Conservation (phyloP, 306 rosid genomes). For the Comarum palustre region DNA sequence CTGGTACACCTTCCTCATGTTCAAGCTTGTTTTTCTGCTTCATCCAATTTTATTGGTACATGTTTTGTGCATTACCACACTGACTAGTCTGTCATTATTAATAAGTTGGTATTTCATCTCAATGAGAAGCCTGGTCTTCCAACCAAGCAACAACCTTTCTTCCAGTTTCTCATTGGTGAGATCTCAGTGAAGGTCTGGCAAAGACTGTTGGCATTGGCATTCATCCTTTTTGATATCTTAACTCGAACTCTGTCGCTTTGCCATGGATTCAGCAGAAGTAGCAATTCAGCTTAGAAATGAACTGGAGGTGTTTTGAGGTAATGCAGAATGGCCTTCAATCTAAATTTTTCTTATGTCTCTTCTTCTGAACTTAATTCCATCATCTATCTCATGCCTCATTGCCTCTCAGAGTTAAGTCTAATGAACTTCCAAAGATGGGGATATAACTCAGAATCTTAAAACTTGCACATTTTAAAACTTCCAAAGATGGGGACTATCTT, state of each 20-base stretch:
- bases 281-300: background rate
- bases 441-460: background rate
- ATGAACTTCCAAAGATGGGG: background rate
- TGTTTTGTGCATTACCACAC: background rate
- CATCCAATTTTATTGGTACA: constrained; percentile 3
- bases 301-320: constrained; percentile 13
- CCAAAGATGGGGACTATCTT: no score
- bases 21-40: constrained; percentile 10
- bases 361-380: background rate
- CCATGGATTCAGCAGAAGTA: background rate
- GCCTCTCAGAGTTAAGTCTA: background rate
- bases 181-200: constrained; percentile 5
- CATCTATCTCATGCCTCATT: background rate
- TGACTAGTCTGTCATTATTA: background rate
- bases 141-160: background rate
- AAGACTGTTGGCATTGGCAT: background rate
- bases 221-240: background rate
- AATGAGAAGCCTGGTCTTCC: background rate
- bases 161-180: background rate
- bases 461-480: no score
- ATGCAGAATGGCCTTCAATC: background rate
- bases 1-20: constrained; percentile 9
- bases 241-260: background rate
- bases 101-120: background rate
- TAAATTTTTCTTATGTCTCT: background rate